Evolutionary conservation across 140 eudicot species (phyloP).

Genomic region (Anethum foeniculum): DNA sequence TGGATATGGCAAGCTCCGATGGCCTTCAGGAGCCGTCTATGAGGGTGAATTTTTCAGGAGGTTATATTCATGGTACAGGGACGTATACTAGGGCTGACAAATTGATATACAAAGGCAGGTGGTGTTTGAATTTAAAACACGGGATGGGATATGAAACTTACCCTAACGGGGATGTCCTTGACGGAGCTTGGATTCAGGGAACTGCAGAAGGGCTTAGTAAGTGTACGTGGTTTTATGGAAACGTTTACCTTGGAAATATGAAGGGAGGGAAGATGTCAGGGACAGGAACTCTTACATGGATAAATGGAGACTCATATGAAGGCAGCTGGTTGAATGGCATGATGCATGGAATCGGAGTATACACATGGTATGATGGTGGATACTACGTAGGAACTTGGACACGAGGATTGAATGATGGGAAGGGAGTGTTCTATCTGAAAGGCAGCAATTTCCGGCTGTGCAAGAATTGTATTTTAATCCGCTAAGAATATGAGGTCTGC

Average conservation of each 20-base stretch:
- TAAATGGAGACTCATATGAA: slow-evolving; percentile 76
- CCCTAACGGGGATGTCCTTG: slow-evolving; percentile 76
- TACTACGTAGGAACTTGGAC: slow-evolving; percentile 96
- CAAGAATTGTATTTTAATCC: slow-evolving; percentile 72
- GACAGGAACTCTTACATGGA: slow-evolving; percentile 77
- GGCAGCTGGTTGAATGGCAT: slow-evolving; percentile 81
- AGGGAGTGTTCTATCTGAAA: slow-evolving; percentile 78
- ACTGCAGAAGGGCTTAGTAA: slow-evolving; percentile 92
- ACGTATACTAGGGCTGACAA: slow-evolving; percentile 59
- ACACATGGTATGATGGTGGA: slow-evolving; percentile 88
- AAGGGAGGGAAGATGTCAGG: slow-evolving; percentile 91
- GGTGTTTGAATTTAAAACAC: slow-evolving; percentile 75
- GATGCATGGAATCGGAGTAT: slow-evolving; percentile 90
- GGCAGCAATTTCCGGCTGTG: slow-evolving; percentile 50
- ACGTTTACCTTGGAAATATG: slow-evolving; percentile 76
- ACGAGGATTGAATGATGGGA: slow-evolving; percentile 81
- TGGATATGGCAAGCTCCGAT: slow-evolving; percentile 74
- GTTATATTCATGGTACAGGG: slow-evolving; percentile 81
- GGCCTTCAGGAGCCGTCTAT: slow-evolving; percentile 69
- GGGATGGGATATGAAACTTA: slow-evolving; percentile 78
- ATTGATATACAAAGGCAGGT: slow-evolving; percentile 65
- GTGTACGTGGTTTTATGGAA: slow-evolving; percentile 81
- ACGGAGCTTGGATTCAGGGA: slow-evolving; percentile 97
- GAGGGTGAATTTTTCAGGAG: slow-evolving; percentile 96
- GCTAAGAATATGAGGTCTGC: slow-evolving; percentile 66